These are phyloP conservation scores for Neoscytalidium dimidiatum DNA, from an alignment of 2,329 filamentous ascomycete genomes.

Conservation along the genomic window DNA sequence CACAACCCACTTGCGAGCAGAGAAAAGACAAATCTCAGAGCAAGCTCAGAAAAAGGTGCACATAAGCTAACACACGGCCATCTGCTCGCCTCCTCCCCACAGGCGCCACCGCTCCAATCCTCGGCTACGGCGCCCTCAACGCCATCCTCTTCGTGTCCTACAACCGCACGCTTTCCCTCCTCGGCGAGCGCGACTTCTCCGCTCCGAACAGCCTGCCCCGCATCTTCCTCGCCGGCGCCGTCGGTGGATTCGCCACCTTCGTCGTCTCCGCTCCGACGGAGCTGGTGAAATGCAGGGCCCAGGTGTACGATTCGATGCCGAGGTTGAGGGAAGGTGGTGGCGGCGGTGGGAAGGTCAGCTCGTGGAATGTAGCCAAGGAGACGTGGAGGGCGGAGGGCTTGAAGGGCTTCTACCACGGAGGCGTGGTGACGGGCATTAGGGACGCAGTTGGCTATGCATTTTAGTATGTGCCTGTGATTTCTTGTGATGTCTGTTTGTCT, in stretches of 20 bases:
- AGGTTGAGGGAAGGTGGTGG: constrained; percentile 26
- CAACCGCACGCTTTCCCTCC: constrained; percentile 72
- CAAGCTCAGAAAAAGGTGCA: neutral
- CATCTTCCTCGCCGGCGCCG: constrained; percentile 77
- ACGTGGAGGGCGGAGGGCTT: constrained; percentile 62
- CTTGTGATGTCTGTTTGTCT: no score
- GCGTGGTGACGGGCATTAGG: constrained; percentile 75
- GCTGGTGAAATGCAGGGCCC: constrained; percentile 84
- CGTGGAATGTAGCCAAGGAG: constrained; percentile 64
- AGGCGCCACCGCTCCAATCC: constrained; percentile 81
- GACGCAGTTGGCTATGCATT: constrained; percentile 96
- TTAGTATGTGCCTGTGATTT: constrained; percentile 58
- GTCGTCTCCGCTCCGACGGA: constrained; percentile 86
- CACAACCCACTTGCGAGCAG: no score
- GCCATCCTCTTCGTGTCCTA: constrained; percentile 88
- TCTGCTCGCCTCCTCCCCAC: constrained; percentile 23
- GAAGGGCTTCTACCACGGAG: constrained; percentile 77
- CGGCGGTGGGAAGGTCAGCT: constrained; percentile 43
- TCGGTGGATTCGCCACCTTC: constrained; percentile 83
- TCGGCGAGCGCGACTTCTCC: constrained; percentile 46
- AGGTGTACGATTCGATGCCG: constrained; percentile 52
- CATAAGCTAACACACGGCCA: neutral
- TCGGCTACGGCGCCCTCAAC: constrained; percentile 90
- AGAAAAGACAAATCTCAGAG: neutral
- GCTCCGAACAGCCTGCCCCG: constrained; percentile 54